Evolutionary conservation across 352 stramenopile species (phyloP).

Genomic region (Pythium aristosporum): DNA sequence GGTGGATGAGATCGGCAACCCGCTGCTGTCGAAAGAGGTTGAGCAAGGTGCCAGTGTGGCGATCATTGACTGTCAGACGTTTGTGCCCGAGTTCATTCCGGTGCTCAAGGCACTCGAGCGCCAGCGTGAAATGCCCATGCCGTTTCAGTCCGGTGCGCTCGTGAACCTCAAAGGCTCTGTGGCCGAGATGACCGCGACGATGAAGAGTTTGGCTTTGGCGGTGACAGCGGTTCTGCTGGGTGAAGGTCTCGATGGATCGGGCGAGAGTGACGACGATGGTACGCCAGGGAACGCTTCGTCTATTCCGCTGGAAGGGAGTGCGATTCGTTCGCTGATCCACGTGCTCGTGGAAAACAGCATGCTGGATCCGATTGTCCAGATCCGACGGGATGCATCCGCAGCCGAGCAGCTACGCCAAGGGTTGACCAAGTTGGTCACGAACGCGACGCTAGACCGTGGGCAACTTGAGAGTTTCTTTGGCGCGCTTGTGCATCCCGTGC

Average conservation of each 20-base stretch:
- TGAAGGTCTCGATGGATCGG: constrained; percentile 1
- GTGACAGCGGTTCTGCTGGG: neutral
- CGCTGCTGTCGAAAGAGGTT: constrained; percentile 46
- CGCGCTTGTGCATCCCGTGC: constrained; percentile 74
- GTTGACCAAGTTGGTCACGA: constrained; percentile 43
- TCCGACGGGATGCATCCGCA: constrained; percentile 49
- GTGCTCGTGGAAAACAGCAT: constrained; percentile 55
- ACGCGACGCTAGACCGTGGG: constrained; percentile 61
- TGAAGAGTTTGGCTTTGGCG: neutral
- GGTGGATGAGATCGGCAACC: constrained; percentile 57
- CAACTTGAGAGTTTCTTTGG: constrained; percentile 76
- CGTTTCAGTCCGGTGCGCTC: constrained; percentile 71
- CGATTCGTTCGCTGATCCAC: constrained; percentile 30
- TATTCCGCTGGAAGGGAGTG: neutral
- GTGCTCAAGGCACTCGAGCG: constrained; percentile 80
- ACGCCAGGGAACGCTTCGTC: neutral
- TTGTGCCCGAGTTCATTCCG: constrained; percentile 86
- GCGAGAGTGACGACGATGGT: constrained; percentile 14
- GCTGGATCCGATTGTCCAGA: constrained; percentile 79
- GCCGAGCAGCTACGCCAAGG: constrained; percentile 31
- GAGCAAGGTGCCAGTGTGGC: constrained; percentile 52
- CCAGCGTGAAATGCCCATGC: constrained; percentile 64
- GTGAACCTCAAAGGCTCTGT: constrained; percentile 55
- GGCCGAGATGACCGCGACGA: neutral
- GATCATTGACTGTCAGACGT: constrained; percentile 87